These are phyloP conservation scores for Starmerella riodocensis DNA, from an alignment of 805 yeast species.

Conservation along the genomic window DNA sequence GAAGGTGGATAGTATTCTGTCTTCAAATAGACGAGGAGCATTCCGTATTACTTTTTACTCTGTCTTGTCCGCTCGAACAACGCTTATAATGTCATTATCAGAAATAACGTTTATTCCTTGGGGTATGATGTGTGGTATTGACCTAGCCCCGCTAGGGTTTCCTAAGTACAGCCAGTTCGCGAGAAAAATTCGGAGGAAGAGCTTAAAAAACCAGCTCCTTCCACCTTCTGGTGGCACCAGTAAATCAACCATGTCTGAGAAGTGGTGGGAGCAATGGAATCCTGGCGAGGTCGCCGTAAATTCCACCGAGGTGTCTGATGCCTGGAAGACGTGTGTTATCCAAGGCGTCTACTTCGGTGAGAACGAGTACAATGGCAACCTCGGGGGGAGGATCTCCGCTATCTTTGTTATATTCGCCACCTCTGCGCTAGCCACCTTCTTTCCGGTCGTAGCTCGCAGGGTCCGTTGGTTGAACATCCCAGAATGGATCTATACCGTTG, in stretches of 20 bases:
- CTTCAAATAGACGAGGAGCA: too few relatives aligned
- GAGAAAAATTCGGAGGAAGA: too few relatives aligned
- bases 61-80: too few relatives aligned
- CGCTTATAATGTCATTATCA: too few relatives aligned
- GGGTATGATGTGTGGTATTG: too few relatives aligned
- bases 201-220: too few relatives aligned
- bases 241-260: not conserved
- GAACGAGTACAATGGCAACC: conserved; percentile 33
- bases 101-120: too few relatives aligned
- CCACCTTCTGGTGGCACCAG: too few relatives aligned
- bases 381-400: conserved; percentile 42
- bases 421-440: conserved; percentile 35
- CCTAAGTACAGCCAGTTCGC: too few relatives aligned
- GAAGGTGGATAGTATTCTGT: too few relatives aligned
- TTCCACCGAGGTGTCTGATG: conserved; percentile 25
- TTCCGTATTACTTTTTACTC: too few relatives aligned
- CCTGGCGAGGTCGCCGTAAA: conserved; percentile 26
- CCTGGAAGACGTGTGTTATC: conserved; percentile 33
- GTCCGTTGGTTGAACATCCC: conserved; percentile 23
- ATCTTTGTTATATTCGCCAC: conserved; percentile 46
- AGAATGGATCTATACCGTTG: conserved; percentile 25
- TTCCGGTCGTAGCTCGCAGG: conserved; percentile 30
- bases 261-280: conserved; percentile 23
- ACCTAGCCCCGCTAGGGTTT: too few relatives aligned
- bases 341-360: conserved; percentile 33